Conservation (phyloP, 768 basidiomycete species). For the Boletus sp. region DNA sequence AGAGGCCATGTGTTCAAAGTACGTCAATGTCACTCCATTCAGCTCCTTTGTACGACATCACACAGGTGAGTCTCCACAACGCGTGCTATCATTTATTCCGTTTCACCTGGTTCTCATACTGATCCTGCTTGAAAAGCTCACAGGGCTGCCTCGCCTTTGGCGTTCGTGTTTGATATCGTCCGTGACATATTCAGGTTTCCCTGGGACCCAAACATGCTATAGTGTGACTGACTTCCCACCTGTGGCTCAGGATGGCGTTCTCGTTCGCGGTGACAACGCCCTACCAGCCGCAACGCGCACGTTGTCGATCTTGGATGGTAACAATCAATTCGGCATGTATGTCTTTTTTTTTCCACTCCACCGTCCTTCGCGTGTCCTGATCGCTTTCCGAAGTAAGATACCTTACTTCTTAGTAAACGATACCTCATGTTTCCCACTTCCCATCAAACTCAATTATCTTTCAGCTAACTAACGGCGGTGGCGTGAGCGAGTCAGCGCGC, state of each 20-base stretch:
- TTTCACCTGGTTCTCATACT: slow-evolving; percentile 25
- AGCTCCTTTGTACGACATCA: slow-evolving; percentile 33
- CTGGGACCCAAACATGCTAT: slow-evolving; percentile 7
- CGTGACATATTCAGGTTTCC: slow-evolving; percentile 27
- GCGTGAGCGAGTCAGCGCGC: slow-evolving; percentile 62
- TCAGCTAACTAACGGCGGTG: slow-evolving; percentile 87
- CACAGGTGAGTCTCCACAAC: slow-evolving; percentile 32
- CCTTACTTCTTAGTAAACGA: slow-evolving; percentile 70
- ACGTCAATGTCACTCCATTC: slow-evolving; percentile 32
- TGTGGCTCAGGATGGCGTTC: slow-evolving; percentile 76
- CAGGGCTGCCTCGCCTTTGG: slow-evolving; percentile 37
- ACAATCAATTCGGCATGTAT: slow-evolving; percentile 67
- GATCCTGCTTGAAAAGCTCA: slow-evolving; percentile 23
- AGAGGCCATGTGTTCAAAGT: slow-evolving; percentile 30
- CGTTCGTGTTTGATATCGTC: slow-evolving; percentile 81
- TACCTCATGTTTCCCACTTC: slow-evolving; percentile 23
- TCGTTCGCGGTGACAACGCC: slow-evolving; percentile 72
- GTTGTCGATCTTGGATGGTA: slow-evolving; percentile 71
- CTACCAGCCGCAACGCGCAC: slow-evolving; percentile 76
- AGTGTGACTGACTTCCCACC: slow-evolving; percentile 4
- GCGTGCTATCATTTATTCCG: slow-evolving; percentile 20
- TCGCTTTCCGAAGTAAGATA: slow-evolving; percentile 53
- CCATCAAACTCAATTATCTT: slow-evolving; percentile 31
- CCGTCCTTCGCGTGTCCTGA: slow-evolving; percentile 13
- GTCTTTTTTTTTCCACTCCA: slow-evolving; percentile 32